phyloP scores from a whole-genome alignment of 1,284 basidiomycete species.

The Sporisorium exsertum region DNA sequence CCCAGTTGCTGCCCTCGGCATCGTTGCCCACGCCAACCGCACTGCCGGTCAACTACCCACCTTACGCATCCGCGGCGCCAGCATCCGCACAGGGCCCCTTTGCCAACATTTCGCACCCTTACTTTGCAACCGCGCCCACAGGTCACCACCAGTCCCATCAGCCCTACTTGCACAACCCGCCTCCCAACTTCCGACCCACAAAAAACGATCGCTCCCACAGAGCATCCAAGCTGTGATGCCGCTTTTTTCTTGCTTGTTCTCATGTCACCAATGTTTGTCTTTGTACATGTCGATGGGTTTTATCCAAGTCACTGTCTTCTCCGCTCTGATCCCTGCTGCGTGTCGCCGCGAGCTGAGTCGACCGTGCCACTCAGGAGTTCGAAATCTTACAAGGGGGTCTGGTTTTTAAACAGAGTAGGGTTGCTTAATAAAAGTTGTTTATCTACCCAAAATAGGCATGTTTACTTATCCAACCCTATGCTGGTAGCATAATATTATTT shows the following conservation, averaged over 20 bases:
- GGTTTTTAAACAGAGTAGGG: too few relatives aligned
- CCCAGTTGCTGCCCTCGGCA: conserved; percentile 36
- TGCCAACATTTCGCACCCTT: conserved; percentile 22
- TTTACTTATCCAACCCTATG: too few relatives aligned
- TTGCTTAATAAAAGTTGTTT: too few relatives aligned
- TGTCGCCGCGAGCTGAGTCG: background rate
- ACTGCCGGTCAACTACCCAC: conserved; percentile 2
- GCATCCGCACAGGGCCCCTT: background rate
- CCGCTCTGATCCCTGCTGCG: background rate
- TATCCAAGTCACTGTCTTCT: conserved; percentile 17
- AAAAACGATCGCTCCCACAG: conserved; percentile 18
- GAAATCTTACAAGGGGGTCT: too few relatives aligned
- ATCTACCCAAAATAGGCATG: too few relatives aligned
- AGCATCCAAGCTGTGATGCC: conserved; percentile 23
- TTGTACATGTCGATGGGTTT: background rate
- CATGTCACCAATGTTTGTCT: background rate
- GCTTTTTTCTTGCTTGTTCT: background rate
- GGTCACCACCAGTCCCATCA: conserved; percentile 17
- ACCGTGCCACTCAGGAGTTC: background rate
- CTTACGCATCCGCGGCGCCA: background rate
- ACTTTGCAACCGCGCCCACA: conserved; percentile 22
- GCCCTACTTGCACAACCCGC: conserved; percentile 12
- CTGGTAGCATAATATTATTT: too few relatives aligned
- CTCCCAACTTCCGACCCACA: conserved; percentile 9
- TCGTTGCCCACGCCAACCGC: conserved; percentile 20